These are phyloP conservation scores for Bocquillonia castaneifolia DNA, from an alignment of 441 rosid species.

Conservation along the genomic window DNA sequence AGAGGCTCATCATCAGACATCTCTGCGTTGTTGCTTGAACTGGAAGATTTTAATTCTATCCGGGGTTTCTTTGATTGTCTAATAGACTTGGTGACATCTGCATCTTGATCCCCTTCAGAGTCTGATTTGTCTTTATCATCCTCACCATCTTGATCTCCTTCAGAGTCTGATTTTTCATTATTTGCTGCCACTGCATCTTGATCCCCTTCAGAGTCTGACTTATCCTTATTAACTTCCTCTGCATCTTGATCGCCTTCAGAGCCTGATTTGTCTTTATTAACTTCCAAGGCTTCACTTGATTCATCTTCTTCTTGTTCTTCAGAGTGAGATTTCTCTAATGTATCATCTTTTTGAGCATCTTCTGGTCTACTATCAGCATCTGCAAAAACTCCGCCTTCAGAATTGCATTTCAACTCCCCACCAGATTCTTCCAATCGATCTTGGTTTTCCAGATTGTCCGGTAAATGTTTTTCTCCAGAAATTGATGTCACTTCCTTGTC, in stretches of 20 bases:
- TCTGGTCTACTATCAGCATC: conserved; percentile 31
- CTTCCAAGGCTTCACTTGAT: conserved; percentile 41
- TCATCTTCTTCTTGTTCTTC: conserved; percentile 38
- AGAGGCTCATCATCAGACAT: conserved; percentile 89
- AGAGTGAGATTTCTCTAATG: conserved; percentile 30
- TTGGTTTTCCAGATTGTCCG: conserved; percentile 35
- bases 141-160: conserved; percentile 37
- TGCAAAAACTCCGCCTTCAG: conserved; percentile 34
- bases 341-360: conserved; percentile 33
- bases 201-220: conserved; percentile 42
- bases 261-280: conserved; percentile 38
- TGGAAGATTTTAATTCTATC: conserved; percentile 21
- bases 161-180: conserved; percentile 40
- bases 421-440: conserved; percentile 38
- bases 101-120: conserved; percentile 39
- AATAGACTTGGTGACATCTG: conserved; percentile 27
- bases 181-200: conserved; percentile 38
- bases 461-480: conserved; percentile 36
- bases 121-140: conserved; percentile 44
- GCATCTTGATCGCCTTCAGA: conserved; percentile 39
- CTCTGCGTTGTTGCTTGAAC: conserved; percentile 43
- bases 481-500: conserved; percentile 42
- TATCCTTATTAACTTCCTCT: conserved; percentile 39
- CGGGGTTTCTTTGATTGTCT: conserved; percentile 20
- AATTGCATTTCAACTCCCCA: conserved; percentile 43